A percentile compares a stretch with the other conserved stretches of the same genome.
These are phyloP conservation scores for Leavenworthia alabamica DNA, from an alignment of 345 rosid genomes.

Conservation along the genomic window DNA sequence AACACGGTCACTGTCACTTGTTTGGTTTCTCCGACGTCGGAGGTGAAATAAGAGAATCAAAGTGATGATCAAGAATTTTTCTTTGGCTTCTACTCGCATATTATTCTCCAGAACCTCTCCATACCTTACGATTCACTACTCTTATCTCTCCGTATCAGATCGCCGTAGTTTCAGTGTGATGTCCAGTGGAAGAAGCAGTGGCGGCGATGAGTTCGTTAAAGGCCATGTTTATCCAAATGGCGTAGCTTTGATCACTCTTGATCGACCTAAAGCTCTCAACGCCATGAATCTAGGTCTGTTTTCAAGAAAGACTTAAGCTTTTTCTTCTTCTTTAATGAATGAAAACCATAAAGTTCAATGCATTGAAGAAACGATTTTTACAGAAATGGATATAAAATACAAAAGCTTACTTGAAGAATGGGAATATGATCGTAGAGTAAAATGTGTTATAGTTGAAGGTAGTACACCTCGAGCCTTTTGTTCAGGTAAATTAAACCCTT, in stretches of 20 bases:
- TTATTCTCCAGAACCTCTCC: slow-evolving; percentile 7
- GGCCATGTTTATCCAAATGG: slow-evolving; percentile 72
- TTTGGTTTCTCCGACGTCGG: slow-evolving; percentile 8
- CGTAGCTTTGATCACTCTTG: slow-evolving; percentile 86
- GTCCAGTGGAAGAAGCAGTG: slow-evolving; percentile 31
- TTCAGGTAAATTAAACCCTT: slow-evolving; percentile 41
- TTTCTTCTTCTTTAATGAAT: not conserved
- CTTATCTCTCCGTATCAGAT: not conserved
- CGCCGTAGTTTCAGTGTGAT: slow-evolving; percentile 36
- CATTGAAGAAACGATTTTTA: not conserved
- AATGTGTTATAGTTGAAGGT: slow-evolving; percentile 74
- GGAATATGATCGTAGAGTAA: slow-evolving; percentile 71
- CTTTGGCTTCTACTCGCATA: slow-evolving; percentile 18
- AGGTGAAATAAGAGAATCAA: not conserved
- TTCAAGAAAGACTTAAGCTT: not conserved
- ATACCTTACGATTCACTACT: not conserved
- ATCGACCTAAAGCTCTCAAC: slow-evolving; percentile 91
- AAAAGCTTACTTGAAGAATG: slow-evolving; percentile 74
- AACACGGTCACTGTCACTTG: not conserved
- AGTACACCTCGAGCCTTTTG: slow-evolving; percentile 79
- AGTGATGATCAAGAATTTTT: slow-evolving; percentile 20
- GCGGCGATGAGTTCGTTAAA: slow-evolving; percentile 54
- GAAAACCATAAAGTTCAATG: not conserved
- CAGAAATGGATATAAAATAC: slow-evolving; percentile 80
- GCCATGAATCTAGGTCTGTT: slow-evolving; percentile 80